A percentile compares a stretch with the other conserved stretches of the same genome.
phyloP scores from a whole-genome alignment of 1,139 yeast genomes.

The Zygoascus sp. region DNA sequence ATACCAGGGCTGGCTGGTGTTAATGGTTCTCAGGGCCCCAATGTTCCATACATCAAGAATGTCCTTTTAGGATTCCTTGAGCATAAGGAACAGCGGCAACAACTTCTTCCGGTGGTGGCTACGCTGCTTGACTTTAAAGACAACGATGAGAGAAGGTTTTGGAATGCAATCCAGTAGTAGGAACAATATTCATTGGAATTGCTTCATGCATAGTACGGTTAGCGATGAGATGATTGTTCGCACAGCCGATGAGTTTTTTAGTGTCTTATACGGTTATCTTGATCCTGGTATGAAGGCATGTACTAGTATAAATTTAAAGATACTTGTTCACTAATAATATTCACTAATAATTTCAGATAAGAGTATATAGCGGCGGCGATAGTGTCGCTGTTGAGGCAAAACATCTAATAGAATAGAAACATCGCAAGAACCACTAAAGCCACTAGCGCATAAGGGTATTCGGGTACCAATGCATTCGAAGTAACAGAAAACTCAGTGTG shows the following conservation, averaged over 20 bases:
- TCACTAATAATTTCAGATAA: too few relatives aligned
- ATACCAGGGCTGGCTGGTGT: conserved; percentile 3
- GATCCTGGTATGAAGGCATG: too few relatives aligned
- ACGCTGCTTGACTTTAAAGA: conserved; percentile 63
- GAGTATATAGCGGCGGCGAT: too few relatives aligned
- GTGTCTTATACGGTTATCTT: too few relatives aligned
- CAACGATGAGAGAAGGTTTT: conserved; percentile 66
- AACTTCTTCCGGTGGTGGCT: conserved; percentile 78
- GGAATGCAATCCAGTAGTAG: conserved; percentile 46
- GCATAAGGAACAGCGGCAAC: conserved; percentile 84
- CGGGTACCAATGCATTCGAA: background rate
- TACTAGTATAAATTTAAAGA: too few relatives aligned
- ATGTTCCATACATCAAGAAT: conserved; percentile 77
- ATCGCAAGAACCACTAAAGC: background rate
- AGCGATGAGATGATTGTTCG: background rate
- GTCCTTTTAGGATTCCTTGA: conserved; percentile 85
- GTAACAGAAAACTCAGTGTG: too few relatives aligned
- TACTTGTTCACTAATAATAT: too few relatives aligned
- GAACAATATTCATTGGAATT: background rate
- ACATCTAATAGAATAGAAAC: too few relatives aligned
- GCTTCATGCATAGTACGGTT: conserved; percentile 8
- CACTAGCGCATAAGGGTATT: background rate
- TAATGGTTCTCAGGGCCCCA: conserved; percentile 27
- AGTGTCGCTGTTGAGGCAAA: too few relatives aligned
- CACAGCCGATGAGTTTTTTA: too few relatives aligned